Percentiles rank a stretch among this genome's conserved stretches.
Evolutionary conservation across 2,329 filamentous ascomycete genomes (phyloP).

Genomic region (Pestalotiopsis sp.): DNA sequence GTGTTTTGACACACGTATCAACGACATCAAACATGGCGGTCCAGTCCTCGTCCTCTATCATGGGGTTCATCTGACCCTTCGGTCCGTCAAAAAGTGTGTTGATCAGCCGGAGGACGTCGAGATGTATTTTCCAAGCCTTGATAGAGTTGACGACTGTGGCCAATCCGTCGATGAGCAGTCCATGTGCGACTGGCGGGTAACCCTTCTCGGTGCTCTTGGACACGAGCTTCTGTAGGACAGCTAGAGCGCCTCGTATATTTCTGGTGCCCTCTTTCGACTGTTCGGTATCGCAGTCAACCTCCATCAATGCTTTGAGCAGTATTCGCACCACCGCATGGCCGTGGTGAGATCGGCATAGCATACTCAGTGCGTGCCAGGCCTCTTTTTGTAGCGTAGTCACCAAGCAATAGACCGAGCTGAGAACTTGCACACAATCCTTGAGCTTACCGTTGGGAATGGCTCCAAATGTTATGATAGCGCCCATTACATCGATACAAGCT

Average conservation of each 20-base stretch:
- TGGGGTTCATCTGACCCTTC: constrained; percentile 53
- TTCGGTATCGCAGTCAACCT: constrained; percentile 46
- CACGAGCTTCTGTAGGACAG: constrained; percentile 66
- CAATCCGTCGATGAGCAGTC: constrained; percentile 61
- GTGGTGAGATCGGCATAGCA: constrained; percentile 74
- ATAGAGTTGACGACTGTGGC: constrained; percentile 51
- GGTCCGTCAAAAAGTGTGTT: constrained; percentile 59
- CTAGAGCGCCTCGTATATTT: constrained; percentile 64
- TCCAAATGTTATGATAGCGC: constrained; percentile 73
- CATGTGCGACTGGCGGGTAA: constrained; percentile 62
- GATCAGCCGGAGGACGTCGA: constrained; percentile 53
- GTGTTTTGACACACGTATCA: constrained; percentile 52
- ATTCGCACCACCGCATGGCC: constrained; percentile 70
- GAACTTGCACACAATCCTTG: constrained; percentile 67
- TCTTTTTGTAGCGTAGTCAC: constrained; percentile 63
- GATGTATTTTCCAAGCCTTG: constrained; percentile 47
- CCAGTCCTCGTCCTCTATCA: constrained; percentile 70
- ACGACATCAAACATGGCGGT: constrained; percentile 62
- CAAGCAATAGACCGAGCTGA: constrained; percentile 73
- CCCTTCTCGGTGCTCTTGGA: constrained; percentile 61
- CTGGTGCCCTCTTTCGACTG: constrained; percentile 55
- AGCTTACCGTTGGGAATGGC: constrained; percentile 67
- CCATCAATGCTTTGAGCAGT: constrained; percentile 63
- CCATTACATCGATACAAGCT: constrained; percentile 69
- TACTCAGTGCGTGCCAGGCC: constrained; percentile 71